Evolutionary conservation across 2,329 filamentous ascomycete genomes (phyloP), one percentile per base, ranked within the genome.

Genomic region (Ramularia endophylla): DNA sequence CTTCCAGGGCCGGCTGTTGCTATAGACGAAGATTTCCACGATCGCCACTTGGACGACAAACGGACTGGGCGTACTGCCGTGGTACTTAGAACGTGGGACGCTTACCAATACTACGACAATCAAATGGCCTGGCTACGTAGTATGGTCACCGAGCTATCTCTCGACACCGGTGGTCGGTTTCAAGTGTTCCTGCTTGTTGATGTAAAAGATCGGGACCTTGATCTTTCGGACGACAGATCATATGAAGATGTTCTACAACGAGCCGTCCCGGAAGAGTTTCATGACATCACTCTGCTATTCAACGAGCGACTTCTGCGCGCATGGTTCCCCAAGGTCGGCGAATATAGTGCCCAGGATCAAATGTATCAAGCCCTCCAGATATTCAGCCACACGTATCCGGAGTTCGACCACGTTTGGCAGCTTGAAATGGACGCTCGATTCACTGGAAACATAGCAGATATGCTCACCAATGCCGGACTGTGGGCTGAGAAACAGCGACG

Each of bases 281-380:
- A 76, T 44, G 85, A 85, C 30, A 80, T 95, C 59, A 84, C 85
- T n/a, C 90, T 85, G 0, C 73, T 95, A 4, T 95, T 89, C 89
- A 89, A 85, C 2, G 87, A 94, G 63, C 83, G 83, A 9, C 87
- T 95, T 64, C 80, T 85, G 55, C 86, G 92, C 51, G 78, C 83
- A 25, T 87, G 78, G 63, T 71, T 72, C 49, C 72, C 74, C 36
- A 75, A 83, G 30, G 72, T 90, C 29, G 63, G 65, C 27, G 64
- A 64, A 32, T 60, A 61, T 6, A 84, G 86, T 1, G 80, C 94
- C 1, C 87, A 95, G 59, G 88, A 87, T n/a, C 36, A 40, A 20
- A 86, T 90, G 5, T 95, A 95, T 65, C 83, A 90, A 45, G 62
- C 67, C 8, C 51, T 70, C 39, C 67, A 70, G 44, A 68, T 66